phyloP scores from a whole-genome alignment of 2,329 filamentous ascomycete genomes.

The Mariannaea sp. region DNA sequence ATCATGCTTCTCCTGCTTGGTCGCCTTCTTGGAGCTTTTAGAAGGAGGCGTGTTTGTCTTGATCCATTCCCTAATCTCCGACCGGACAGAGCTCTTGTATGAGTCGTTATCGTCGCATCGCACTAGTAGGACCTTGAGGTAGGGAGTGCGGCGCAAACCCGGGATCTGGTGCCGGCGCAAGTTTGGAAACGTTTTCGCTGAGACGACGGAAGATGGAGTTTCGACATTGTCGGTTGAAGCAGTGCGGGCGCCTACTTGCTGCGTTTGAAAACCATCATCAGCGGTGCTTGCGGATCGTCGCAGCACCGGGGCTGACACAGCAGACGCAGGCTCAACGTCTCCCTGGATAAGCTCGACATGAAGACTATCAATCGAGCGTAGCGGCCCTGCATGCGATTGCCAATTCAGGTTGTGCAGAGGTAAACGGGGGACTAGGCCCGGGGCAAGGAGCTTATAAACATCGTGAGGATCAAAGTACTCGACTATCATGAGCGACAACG shows the following conservation, averaged over 20 bases:
- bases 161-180: slow-evolving; percentile 89
- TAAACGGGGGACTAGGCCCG: slow-evolving; percentile 76
- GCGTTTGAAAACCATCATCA: slow-evolving; percentile 67
- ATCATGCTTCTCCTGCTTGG: slow-evolving; percentile 88
- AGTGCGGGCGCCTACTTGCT: slow-evolving; percentile 52
- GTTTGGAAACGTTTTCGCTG: slow-evolving; percentile 41
- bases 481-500: slow-evolving; percentile 57
- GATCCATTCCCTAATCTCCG: slow-evolving; percentile 88
- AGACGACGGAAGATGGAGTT: slow-evolving; percentile 34
- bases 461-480: slow-evolving; percentile 95
- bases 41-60: slow-evolving; percentile 71
- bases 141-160: slow-evolving; percentile 88
- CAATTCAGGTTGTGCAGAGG: slow-evolving; percentile 93
- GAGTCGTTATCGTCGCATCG: slow-evolving; percentile 94
- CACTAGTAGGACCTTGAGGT: slow-evolving; percentile 87
- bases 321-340: slow-evolving; percentile 52
- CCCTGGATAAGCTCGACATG: slow-evolving; percentile 84
- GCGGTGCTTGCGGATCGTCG: slow-evolving; percentile 43
- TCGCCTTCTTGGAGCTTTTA: slow-evolving; percentile 58
- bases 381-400: slow-evolving; percentile 90
- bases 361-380: slow-evolving; percentile 91
- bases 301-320: slow-evolving; percentile 39
- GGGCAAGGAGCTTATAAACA: slow-evolving; percentile 80
- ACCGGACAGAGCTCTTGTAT: slow-evolving; percentile 81
- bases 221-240: slow-evolving; percentile 48